Percentiles rank a stretch among this genome's conserved stretches.
phyloP scores from a whole-genome alignment of 176 grass and related monocot genomes.

The Elaeis guineensis region DNA sequence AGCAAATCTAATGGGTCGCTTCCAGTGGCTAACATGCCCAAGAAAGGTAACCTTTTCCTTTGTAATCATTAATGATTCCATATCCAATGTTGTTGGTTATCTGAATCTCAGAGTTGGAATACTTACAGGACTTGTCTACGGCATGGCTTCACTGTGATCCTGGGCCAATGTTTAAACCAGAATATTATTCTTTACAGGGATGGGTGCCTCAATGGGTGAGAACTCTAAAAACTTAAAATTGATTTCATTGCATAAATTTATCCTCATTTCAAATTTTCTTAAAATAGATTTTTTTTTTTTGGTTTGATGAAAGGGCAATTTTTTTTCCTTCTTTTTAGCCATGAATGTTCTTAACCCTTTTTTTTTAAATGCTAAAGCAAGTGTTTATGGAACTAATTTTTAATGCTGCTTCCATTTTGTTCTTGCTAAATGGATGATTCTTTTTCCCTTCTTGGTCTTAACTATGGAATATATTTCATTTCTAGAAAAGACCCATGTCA shows the following conservation, averaged over 20 bases:
- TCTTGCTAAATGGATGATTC: no score
- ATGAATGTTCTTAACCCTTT: no score
- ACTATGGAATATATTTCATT: no score
- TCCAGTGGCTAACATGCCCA: slow-evolving; percentile 83
- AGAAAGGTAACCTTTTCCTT: slow-evolving; percentile 45
- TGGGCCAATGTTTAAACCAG: slow-evolving; percentile 67
- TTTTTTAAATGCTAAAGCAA: no score
- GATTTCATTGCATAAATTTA: background rate
- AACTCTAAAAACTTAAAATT: slow-evolving; percentile 7
- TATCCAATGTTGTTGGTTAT: slow-evolving; percentile 1
- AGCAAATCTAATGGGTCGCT: slow-evolving; percentile 84
- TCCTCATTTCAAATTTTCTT: no score
- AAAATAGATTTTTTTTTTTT: no score
- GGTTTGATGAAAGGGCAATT: no score
- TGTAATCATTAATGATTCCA: background rate
- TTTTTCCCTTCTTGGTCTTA: no score
- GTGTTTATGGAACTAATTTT: no score
- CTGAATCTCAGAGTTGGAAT: slow-evolving; percentile 11
- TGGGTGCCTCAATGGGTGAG: slow-evolving; percentile 63
- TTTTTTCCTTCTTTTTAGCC: no score
- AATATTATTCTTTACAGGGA: slow-evolving; percentile 45
- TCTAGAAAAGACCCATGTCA: no score
- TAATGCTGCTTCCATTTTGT: no score
- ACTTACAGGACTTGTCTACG: slow-evolving; percentile 66
- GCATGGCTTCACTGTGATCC: slow-evolving; percentile 84